These are phyloP conservation scores for Debaryomyces coudertii DNA, from an alignment of 1,139 yeast species.

Conservation along the genomic window DNA sequence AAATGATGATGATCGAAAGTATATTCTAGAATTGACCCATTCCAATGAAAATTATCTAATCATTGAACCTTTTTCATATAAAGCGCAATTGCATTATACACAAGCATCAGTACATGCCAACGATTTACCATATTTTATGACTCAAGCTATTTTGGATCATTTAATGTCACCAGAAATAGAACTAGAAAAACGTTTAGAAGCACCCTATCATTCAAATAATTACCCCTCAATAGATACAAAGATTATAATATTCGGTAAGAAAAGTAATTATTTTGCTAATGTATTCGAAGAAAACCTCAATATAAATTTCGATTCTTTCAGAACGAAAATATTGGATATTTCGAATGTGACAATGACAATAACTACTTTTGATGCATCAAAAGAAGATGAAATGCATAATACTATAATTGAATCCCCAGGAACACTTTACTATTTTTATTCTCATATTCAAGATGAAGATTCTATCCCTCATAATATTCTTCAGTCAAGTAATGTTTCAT, in stretches of 20 bases:
- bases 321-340: background rate
- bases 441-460: background rate
- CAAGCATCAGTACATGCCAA: constrained; percentile 37
- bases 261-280: background rate
- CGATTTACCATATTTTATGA: constrained; percentile 44
- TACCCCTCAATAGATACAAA: background rate
- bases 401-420: background rate
- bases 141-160: constrained; percentile 40
- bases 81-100: constrained; percentile 40
- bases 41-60: constrained; percentile 37
- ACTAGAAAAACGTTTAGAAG: background rate
- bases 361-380: background rate
- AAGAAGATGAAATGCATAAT: background rate
- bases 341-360: background rate
- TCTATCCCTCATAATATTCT: background rate
- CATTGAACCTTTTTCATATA: constrained; percentile 41
- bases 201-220: background rate
- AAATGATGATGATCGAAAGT: constrained; percentile 17
- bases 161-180: constrained; percentile 27
- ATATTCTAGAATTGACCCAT: constrained; percentile 32
- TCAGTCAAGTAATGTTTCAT: background rate
- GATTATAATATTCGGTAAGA: background rate
- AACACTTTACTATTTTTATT: background rate
- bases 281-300: background rate
- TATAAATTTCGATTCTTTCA: background rate